Evolutionary conservation across 108 stramenopile species (phyloP).

Genomic region (Pseudonitzschia pungens): DNA sequence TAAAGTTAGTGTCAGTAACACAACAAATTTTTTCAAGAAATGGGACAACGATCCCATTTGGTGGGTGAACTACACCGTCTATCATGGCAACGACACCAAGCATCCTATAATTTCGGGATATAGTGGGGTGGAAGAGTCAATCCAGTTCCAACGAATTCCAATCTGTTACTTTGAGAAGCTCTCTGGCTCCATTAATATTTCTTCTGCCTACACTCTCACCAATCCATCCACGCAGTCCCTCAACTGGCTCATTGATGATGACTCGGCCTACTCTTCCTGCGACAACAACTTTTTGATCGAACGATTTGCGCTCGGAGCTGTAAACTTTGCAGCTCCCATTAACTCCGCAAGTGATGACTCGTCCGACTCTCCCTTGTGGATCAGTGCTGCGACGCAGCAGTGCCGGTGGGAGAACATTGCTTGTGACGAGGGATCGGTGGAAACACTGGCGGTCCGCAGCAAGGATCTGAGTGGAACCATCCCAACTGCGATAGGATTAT

Average conservation of each 20-base stretch:
- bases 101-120: background rate
- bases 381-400: background rate
- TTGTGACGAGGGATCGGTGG: constrained; percentile 5
- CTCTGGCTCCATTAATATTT: background rate
- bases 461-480: background rate
- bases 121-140: no score
- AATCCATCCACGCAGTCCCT: background rate
- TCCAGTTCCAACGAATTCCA: background rate
- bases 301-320: background rate
- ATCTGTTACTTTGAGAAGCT: background rate
- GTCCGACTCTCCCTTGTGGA: background rate
- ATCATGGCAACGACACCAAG: background rate
- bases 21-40: background rate
- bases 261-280: background rate
- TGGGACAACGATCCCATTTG: constrained; percentile 6
- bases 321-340: constrained; percentile 11
- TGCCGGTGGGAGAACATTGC: constrained; percentile 3
- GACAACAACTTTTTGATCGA: background rate
- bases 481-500: background rate
- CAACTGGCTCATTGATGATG: background rate
- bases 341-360: background rate
- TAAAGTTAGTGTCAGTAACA: background rate
- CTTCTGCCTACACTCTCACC: background rate
- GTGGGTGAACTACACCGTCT: constrained; percentile 10
- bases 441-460: background rate